Evolutionary conservation across 2,329 filamentous ascomycete species (phyloP).

Genomic region (Ophiostoma sp.): DNA sequence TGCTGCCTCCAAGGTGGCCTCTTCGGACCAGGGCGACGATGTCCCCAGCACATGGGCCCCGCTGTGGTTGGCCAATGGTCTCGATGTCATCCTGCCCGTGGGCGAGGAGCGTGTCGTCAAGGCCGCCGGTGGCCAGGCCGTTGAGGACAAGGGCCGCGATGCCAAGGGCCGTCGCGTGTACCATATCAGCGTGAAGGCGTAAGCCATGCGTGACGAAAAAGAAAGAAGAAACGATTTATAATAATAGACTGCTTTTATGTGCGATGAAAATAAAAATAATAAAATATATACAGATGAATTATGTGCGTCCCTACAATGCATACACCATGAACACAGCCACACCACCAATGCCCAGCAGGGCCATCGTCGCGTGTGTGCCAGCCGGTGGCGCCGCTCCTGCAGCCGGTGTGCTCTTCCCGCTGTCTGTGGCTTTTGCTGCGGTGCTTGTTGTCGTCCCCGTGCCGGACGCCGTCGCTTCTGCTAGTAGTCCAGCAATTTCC

Average conservation of each 20-base stretch:
- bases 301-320: constrained; percentile 6
- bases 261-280: too few species aligned
- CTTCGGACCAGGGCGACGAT: constrained; percentile 26
- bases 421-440: neutral
- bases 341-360: constrained; percentile 26
- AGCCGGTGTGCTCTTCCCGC: constrained; percentile 5
- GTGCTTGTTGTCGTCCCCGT: neutral
- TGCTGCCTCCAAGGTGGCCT: constrained; percentile 16
- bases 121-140: neutral
- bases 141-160: constrained; percentile 28
- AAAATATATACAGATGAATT: neutral
- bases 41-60: constrained; percentile 32
- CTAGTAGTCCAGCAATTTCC: constrained; percentile 23
- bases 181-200: constrained; percentile 20
- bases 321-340: constrained; percentile 26
- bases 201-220: too few species aligned
- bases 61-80: constrained; percentile 34
- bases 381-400: constrained; percentile 19
- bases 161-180: constrained; percentile 28
- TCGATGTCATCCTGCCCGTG: constrained; percentile 36
- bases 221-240: neutral
- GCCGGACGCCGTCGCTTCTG: neutral
- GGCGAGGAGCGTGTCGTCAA: constrained; percentile 37
- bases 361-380: constrained; percentile 21
- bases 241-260: neutral